Percentiles rank a stretch among this genome's conserved stretches.
Evolutionary conservation across 192 early-diverging fungal species (phyloP).

Genomic region (Coemansia sp.): DNA sequence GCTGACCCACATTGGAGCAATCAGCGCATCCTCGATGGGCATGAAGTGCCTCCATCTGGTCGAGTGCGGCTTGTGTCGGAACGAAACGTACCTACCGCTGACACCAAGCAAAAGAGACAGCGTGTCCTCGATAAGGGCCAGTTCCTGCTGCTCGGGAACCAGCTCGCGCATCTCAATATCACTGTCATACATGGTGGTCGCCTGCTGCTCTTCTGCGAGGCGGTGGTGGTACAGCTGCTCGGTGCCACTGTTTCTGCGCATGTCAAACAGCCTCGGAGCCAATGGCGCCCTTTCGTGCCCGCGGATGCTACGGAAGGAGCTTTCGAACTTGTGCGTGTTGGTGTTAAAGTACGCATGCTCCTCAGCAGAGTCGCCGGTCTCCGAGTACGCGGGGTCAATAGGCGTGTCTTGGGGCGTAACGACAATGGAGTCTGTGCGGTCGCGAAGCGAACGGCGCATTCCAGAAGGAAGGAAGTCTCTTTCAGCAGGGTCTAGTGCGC

Average conservation of each 20-base stretch:
- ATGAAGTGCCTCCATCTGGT: constrained; percentile 52
- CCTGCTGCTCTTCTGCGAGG: constrained; percentile 9
- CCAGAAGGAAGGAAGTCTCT: constrained; percentile 14
- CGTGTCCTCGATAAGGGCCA: constrained; percentile 83
- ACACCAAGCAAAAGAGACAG: constrained; percentile 87
- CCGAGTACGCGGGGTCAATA: constrained; percentile 37
- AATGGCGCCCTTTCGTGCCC: constrained; percentile 42
- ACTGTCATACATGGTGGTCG: constrained; percentile 26
- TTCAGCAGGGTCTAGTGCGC: constrained; percentile 21
- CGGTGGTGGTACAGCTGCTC: constrained; percentile 3
- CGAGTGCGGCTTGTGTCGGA: constrained; percentile 34
- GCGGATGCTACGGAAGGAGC: constrained; percentile 45
- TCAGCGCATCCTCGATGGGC: constrained; percentile 33
- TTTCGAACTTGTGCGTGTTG: constrained; percentile 44
- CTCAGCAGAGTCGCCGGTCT: constrained; percentile 35
- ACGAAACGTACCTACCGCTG: constrained; percentile 71
- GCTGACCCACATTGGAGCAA: constrained; percentile 58
- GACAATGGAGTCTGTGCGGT: constrained; percentile 38
- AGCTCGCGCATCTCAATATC: constrained; percentile 38
- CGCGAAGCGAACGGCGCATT: constrained; percentile 23
- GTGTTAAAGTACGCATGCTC: constrained; percentile 38
- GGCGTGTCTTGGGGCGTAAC: constrained; percentile 38
- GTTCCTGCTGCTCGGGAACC: constrained; percentile 68
- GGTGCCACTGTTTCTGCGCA: constrained; percentile 12
- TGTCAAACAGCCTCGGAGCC: constrained; percentile 36